Percentiles rank a stretch among this genome's conserved stretches.
Conservation (phyloP, 305 asterid genomes). For the Withania somnifera region DNA sequence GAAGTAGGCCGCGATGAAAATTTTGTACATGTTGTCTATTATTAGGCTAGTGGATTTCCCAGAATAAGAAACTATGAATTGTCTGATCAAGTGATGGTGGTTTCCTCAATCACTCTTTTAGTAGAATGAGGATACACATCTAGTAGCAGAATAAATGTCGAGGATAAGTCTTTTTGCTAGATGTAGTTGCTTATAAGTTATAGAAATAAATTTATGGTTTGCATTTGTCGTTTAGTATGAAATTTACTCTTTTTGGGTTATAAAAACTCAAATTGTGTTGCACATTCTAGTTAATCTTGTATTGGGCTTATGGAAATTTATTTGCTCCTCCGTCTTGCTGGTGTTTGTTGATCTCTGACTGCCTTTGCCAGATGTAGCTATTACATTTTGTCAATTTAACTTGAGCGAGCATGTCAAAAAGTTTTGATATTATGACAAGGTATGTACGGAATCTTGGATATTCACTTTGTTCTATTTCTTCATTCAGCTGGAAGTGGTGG, state of each 20-base stretch:
- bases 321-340: background rate
- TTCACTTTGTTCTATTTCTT: background rate
- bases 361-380: background rate
- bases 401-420: background rate
- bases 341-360: background rate
- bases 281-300: background rate
- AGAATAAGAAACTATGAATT: background rate
- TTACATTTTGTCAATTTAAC: background rate
- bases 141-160: background rate
- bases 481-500: conserved; percentile 34
- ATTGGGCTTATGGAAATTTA: background rate
- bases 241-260: background rate
- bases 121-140: background rate
- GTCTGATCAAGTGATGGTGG: background rate
- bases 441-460: background rate
- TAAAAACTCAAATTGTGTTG: background rate
- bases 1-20: background rate
- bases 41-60: background rate
- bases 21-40: background rate
- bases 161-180: background rate
- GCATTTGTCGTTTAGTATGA: background rate
- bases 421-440: background rate
- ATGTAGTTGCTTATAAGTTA: background rate
- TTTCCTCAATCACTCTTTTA: background rate
- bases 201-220: background rate